These are phyloP conservation scores for Plasmodium yoelii DNA, from an alignment of 169 alveolate species.

Conservation along the genomic window DNA sequence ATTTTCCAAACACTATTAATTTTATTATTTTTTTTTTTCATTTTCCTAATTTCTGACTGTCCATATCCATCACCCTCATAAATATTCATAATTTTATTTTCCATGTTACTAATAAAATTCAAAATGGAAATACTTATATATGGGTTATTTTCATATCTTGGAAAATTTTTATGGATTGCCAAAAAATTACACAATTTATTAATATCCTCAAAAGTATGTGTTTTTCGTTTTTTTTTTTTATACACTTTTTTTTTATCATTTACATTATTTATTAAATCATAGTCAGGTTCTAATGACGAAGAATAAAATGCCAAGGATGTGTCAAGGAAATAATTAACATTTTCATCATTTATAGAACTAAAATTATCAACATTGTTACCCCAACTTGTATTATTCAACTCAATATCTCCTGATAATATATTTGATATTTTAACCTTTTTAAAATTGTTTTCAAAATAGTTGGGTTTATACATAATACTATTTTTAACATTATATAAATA, in stretches of 20 bases:
- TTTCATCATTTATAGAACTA: constrained; percentile 9
- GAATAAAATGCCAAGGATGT: constrained; percentile 22
- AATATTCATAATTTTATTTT: constrained; percentile 17
- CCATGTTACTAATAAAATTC: constrained; percentile 52
- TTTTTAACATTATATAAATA: constrained; percentile 29
- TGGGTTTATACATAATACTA: constrained; percentile 19
- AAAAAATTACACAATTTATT: constrained; percentile 23
- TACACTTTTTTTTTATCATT: constrained; percentile 1
- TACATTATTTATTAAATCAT: constrained; percentile 2
- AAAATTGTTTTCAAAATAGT: background rate
- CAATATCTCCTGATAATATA: constrained; percentile 18
- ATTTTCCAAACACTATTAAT: constrained; percentile 43
- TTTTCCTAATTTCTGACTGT: background rate
- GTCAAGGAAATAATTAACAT: constrained; percentile 8
- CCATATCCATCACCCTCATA: background rate
- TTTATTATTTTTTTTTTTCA: background rate
- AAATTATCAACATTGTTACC: background rate
- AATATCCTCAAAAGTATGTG: constrained; percentile 52
- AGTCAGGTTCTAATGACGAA: background rate
- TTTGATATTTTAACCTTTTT: constrained; percentile 19
- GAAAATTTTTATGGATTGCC: constrained; percentile 31
- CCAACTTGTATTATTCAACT: background rate
- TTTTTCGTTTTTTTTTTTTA: background rate
- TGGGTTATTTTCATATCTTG: constrained; percentile 26
- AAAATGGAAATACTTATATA: constrained; percentile 35